A percentile compares a stretch with the other conserved stretches of the same genome.
Conservation (phyloP, 2,329 filamentous ascomycete species). For the Ascochyta rabiei region DNA sequence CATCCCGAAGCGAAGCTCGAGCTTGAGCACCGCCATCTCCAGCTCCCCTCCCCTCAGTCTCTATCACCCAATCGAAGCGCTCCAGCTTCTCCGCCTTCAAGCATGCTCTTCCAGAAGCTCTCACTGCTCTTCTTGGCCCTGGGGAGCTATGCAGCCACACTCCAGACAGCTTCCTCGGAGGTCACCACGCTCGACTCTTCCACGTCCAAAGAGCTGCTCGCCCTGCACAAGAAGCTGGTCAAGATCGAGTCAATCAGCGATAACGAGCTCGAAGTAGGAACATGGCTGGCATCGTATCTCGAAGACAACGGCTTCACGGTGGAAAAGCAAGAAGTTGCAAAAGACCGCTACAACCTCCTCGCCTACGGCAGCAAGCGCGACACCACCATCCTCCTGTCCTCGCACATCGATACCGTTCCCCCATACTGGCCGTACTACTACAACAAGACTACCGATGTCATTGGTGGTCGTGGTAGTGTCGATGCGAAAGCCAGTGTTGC, state of each 20-base stretch:
- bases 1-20: slow-evolving; percentile 15
- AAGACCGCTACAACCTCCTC: slow-evolving; percentile 74
- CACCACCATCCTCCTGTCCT: slow-evolving; percentile 70
- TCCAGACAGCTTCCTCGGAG: slow-evolving; percentile 10
- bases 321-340: slow-evolving; percentile 61
- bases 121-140: slow-evolving; percentile 21
- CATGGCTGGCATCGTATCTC: slow-evolving; percentile 73
- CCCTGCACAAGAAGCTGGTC: slow-evolving; percentile 76
- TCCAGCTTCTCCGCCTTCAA: not conserved
- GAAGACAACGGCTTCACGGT: slow-evolving; percentile 65
- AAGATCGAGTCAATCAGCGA: slow-evolving; percentile 74
- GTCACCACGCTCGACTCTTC: slow-evolving; percentile 25
- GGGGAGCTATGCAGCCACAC: slow-evolving; percentile 8
- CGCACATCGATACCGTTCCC: slow-evolving; percentile 78
- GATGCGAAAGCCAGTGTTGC: slow-evolving; percentile 67
- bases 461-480: slow-evolving; percentile 76
- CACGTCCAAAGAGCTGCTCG: slow-evolving; percentile 61
- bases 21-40: slow-evolving; percentile 13
- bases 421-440: slow-evolving; percentile 72
- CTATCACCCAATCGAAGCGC: slow-evolving; percentile 11
- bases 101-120: slow-evolving; percentile 25
- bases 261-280: slow-evolving; percentile 70
- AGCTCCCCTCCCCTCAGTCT: slow-evolving; percentile 7
- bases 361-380: slow-evolving; percentile 64
- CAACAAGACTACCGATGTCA: slow-evolving; percentile 56